A percentile compares a stretch with the other conserved stretches of the same genome.
Conservation (phyloP, 495 filamentous ascomycete genomes). For the Penicillium soppii region DNA sequence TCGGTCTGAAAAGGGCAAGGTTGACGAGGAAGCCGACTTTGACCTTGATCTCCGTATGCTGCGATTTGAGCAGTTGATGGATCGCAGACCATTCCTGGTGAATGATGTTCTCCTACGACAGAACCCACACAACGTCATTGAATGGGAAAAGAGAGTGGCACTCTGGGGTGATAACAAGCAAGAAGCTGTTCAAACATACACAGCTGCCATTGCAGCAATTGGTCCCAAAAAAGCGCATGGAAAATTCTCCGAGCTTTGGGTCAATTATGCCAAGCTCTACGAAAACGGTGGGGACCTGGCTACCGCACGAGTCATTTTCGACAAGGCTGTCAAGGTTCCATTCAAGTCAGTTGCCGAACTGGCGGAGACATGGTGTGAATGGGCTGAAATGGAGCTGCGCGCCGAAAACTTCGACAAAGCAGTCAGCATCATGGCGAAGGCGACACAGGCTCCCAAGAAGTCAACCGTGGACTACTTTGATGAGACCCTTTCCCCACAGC, state of each 20-base stretch:
- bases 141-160: constrained; percentile 95
- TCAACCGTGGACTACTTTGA: constrained; percentile 98
- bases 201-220: constrained; percentile 87
- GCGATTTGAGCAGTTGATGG: constrained; percentile 97
- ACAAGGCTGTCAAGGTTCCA: constrained; percentile 96
- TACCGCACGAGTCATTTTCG: constrained; percentile 87
- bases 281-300: constrained; percentile 83
- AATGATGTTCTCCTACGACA: constrained; percentile 96
- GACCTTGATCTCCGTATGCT: constrained; percentile 98
- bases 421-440: constrained; percentile 94
- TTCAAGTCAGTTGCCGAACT: constrained; percentile 94
- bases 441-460: constrained; percentile 89
- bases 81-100: constrained; percentile 91
- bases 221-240: constrained; percentile 94
- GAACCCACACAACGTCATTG: constrained; percentile 93
- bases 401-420: constrained; percentile 95
- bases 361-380: constrained; percentile 98
- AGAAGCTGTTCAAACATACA: constrained; percentile 93
- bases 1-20: constrained; percentile 76
- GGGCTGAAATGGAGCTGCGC: constrained; percentile 96
- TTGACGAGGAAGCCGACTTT: constrained; percentile 86
- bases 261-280: constrained; percentile 97
- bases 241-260: constrained; percentile 92
- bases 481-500: constrained; percentile 89
- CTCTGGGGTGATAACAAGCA: constrained; percentile 93